A percentile compares a stretch with the other conserved stretches of the same genome.
These are phyloP conservation scores for Barnettozyma sp. DNA, from an alignment of 805 yeast species.

Conservation along the genomic window DNA sequence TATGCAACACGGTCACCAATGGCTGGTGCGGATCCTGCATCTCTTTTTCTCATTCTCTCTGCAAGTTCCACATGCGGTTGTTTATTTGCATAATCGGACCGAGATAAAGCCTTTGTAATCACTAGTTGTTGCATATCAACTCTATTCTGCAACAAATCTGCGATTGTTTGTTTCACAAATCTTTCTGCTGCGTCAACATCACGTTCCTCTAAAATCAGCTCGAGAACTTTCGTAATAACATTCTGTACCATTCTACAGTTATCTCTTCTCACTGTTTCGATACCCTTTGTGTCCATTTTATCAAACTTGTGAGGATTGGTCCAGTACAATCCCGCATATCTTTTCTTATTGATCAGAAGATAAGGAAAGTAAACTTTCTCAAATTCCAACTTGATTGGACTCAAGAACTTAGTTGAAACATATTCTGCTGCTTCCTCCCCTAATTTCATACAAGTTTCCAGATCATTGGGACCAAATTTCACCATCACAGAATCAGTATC, in stretches of 20 bases:
- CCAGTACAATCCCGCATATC: conserved; percentile 98
- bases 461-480: conserved; percentile 78
- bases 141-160: conserved; percentile 83
- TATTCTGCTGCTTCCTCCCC: conserved; percentile 92
- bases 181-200: conserved; percentile 79
- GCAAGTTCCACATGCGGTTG: conserved; percentile 98
- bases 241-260: conserved; percentile 92
- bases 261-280: conserved; percentile 97
- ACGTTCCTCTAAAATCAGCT: conserved; percentile 77
- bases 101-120: conserved; percentile 83
- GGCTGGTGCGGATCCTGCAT: conserved; percentile 94
- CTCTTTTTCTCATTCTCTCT: conserved; percentile 92
- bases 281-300: conserved; percentile 97
- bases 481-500: conserved; percentile 99
- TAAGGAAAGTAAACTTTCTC: conserved; percentile 97
- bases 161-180: conserved; percentile 81
- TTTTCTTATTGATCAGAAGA: conserved; percentile 84
- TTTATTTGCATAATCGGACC: conserved; percentile 85
- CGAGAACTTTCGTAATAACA: conserved; percentile 87
- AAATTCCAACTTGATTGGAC: conserved; percentile 91
- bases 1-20: conserved; percentile 98
- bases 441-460: conserved; percentile 77
- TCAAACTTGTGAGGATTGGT: conserved; percentile 87
- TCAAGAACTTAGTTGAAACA: conserved; percentile 70
- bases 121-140: conserved; percentile 90